Evolutionary conservation across 2,329 filamentous ascomycete genomes (phyloP).

Genomic region (Claviceps sp.): DNA sequence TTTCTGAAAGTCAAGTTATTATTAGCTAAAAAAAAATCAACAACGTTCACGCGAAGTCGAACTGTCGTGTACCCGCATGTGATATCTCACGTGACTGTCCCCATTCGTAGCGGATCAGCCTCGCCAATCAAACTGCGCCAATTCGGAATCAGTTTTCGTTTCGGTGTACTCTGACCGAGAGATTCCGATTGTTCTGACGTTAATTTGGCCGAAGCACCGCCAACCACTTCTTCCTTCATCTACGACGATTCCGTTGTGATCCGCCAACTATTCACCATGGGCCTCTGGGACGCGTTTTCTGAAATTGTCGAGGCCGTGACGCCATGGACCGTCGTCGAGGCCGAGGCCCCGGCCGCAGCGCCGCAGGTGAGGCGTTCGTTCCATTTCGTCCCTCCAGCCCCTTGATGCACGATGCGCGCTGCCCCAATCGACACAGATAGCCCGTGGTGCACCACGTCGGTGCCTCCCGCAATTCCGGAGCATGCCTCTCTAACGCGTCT

Average conservation of each 20-base stretch:
- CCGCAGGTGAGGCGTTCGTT: constrained; percentile 32
- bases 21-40: too few relatives aligned
- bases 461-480: not conserved
- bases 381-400: not conserved
- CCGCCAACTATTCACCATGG: constrained; percentile 38
- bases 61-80: constrained; percentile 9
- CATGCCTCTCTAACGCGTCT: not conserved
- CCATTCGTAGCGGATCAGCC: not conserved
- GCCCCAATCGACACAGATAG: not conserved
- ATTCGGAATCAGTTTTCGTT: constrained; percentile 35
- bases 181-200: constrained; percentile 25
- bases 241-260: constrained; percentile 27
- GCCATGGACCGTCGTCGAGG: constrained; percentile 52
- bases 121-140: constrained; percentile 34
- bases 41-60: not conserved
- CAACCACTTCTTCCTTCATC: constrained; percentile 14
- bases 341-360: constrained; percentile 55
- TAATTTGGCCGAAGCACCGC: constrained; percentile 17
- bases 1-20: too few relatives aligned
- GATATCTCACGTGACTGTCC: constrained; percentile 8
- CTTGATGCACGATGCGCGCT: not conserved
- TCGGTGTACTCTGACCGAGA: constrained; percentile 26
- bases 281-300: constrained; percentile 51
- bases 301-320: constrained; percentile 52
- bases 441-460: not conserved